Conservation (phyloP, 2,329 filamentous ascomycete species). For the Rutstroemia sp. region DNA sequence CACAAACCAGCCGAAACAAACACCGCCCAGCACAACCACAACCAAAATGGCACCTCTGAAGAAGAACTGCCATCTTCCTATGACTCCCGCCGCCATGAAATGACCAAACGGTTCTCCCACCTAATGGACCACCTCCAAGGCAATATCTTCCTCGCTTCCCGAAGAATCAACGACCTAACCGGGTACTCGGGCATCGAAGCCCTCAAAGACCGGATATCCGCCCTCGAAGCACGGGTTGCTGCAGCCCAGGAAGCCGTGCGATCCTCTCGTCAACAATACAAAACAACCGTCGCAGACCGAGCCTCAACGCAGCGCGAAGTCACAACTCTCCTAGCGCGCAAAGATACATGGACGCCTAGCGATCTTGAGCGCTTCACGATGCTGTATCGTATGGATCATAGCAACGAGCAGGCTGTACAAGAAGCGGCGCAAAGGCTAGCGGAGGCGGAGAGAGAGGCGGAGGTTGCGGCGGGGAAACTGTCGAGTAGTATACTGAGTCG, state of each 20-base stretch:
- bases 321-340: conserved; percentile 85
- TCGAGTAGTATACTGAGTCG: conserved; percentile 79
- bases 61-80: conserved; percentile 39
- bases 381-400: conserved; percentile 86
- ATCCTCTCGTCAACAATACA: conserved; percentile 66
- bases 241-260: conserved; percentile 60
- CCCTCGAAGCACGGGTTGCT: conserved; percentile 52
- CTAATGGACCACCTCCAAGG: conserved; percentile 87
- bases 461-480: conserved; percentile 67
- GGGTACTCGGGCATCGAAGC: conserved; percentile 88
- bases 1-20: not conserved
- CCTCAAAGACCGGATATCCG: conserved; percentile 70
- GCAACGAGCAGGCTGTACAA: conserved; percentile 78
- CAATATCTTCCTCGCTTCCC: conserved; percentile 76
- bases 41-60: conserved; percentile 3
- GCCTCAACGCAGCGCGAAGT: conserved; percentile 92
- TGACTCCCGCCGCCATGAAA: conserved; percentile 37
- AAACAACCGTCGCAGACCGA: conserved; percentile 74
- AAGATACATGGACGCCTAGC: conserved; percentile 79
- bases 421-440: conserved; percentile 65
- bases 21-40: not conserved
- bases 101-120: conserved; percentile 48
- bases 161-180: conserved; percentile 87
- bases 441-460: conserved; percentile 70
- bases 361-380: conserved; percentile 94